Conservation (phyloP, 495 filamentous ascomycete species). For the Penicillium coprophilum region DNA sequence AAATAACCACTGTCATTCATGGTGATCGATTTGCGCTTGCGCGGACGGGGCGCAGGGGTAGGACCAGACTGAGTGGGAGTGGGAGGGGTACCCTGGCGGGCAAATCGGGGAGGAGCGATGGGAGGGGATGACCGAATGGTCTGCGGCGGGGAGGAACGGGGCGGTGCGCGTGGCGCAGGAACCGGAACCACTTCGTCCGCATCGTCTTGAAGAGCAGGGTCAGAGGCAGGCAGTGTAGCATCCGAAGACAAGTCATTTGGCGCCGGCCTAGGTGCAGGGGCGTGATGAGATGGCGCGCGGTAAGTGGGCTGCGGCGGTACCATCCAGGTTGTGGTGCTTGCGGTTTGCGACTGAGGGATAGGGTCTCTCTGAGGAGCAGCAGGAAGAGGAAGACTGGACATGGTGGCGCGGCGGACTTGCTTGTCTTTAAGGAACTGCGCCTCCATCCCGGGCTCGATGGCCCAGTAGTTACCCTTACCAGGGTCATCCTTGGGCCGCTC, state of each 20-base stretch:
- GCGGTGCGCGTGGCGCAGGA: constrained; percentile 33
- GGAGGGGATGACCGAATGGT: constrained; percentile 88
- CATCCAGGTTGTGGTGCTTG: constrained; percentile 43
- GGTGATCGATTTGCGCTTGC: constrained; percentile 70
- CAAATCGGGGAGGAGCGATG: constrained; percentile 59
- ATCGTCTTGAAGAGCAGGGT: constrained; percentile 69
- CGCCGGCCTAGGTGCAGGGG: constrained; percentile 21
- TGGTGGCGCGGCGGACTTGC: constrained; percentile 56
- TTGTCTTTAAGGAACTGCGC: constrained; percentile 86
- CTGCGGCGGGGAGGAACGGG: constrained; percentile 61
- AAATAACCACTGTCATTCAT: constrained; percentile 97
- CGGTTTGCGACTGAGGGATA: constrained; percentile 27
- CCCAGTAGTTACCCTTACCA: constrained; percentile 98
- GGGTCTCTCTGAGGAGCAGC: constrained; percentile 37
- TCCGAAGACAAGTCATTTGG: constrained; percentile 78
- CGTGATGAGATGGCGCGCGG: constrained; percentile 16
- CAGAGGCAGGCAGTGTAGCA: constrained; percentile 89
- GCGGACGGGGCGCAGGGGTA: constrained; percentile 51
- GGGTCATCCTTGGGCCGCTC: constrained; percentile 96
- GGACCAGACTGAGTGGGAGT: constrained; percentile 60
- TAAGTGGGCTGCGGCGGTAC: constrained; percentile 34
- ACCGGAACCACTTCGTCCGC: constrained; percentile 46
- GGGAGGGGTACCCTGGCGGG: constrained; percentile 73
- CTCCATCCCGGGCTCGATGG: constrained; percentile 85
- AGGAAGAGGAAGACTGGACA: constrained; percentile 46